These are phyloP conservation scores for Pyrus bretschneideri DNA, from an alignment of 306 rosid genomes.

Conservation along the genomic window DNA sequence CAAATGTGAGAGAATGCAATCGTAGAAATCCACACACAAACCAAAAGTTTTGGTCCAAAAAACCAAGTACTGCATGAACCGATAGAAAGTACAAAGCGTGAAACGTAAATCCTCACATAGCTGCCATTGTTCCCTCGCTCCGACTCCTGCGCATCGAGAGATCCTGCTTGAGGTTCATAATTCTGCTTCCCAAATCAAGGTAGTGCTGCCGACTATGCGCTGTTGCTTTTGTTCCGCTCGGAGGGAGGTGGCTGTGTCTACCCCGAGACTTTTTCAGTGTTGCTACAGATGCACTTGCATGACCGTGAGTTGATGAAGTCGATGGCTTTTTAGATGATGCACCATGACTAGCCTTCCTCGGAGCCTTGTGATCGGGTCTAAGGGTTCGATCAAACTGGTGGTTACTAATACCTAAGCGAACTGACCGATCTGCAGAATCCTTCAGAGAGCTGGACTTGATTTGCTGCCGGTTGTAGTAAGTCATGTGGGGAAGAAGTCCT, in stretches of 20 bases:
- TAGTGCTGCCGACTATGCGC: conserved; percentile 27
- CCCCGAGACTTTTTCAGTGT: conserved; percentile 40
- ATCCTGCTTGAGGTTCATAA: conserved; percentile 16
- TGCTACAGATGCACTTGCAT: conserved; percentile 31
- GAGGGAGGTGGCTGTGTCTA: conserved; percentile 50
- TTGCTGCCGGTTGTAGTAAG: conserved; percentile 64
- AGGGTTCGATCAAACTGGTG: conserved; percentile 67
- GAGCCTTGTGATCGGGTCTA: conserved; percentile 60
- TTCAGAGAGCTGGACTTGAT: conserved; percentile 48
- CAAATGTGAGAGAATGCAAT: not conserved
- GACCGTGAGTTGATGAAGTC: conserved; percentile 30
- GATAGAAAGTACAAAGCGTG: not conserved
- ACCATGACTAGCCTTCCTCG: conserved; percentile 49
- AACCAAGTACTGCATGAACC: not conserved
- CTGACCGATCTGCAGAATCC: conserved; percentile 59
- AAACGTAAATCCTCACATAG: conserved; percentile 35
- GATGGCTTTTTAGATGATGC: conserved; percentile 34
- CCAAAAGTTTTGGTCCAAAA: not conserved
- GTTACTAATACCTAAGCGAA: conserved; percentile 53
- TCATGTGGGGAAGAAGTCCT: conserved; percentile 86
- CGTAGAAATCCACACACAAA: conserved; percentile 15
- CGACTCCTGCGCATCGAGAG: conserved; percentile 60
- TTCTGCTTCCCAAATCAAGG: conserved; percentile 35
- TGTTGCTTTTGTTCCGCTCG: conserved; percentile 41
- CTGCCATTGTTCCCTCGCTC: conserved; percentile 68